phyloP scores from a whole-genome alignment of 495 filamentous ascomycete genomes.

The Xylaria sp. region DNA sequence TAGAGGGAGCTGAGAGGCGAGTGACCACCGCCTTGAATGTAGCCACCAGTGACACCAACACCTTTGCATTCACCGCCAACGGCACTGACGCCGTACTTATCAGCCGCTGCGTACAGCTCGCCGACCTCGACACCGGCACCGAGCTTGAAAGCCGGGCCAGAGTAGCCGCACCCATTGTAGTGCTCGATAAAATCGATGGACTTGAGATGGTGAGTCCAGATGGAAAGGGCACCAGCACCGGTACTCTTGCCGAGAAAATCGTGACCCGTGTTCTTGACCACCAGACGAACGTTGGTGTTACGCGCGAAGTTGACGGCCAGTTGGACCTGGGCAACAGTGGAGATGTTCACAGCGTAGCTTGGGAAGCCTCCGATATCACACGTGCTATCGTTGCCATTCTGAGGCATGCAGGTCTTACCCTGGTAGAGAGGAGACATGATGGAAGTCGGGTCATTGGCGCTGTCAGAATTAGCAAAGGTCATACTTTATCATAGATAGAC shows the following conservation, averaged over 20 bases:
- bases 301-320: slow-evolving; percentile 69
- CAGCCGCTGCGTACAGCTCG: slow-evolving; percentile 54
- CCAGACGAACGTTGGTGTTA: slow-evolving; percentile 63
- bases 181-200: slow-evolving; percentile 48
- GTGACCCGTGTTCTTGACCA: slow-evolving; percentile 66
- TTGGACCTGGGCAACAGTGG: slow-evolving; percentile 62
- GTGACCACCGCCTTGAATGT: slow-evolving; percentile 62
- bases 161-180: slow-evolving; percentile 47
- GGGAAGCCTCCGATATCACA: slow-evolving; percentile 63
- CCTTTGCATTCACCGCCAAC: slow-evolving; percentile 61
- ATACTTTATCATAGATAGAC: neutral
- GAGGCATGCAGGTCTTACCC: slow-evolving; percentile 51
- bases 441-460: slow-evolving; percentile 46
- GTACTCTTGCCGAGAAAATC: slow-evolving; percentile 61
- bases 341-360: slow-evolving; percentile 63
- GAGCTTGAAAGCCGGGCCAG: slow-evolving; percentile 56
- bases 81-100: slow-evolving; percentile 46
- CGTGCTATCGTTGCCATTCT: slow-evolving; percentile 53
- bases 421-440: slow-evolving; percentile 54
- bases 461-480: slow-evolving; percentile 14
- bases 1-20: slow-evolving; percentile 48
- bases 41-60: slow-evolving; percentile 61
- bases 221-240: slow-evolving; percentile 51
- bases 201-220: slow-evolving; percentile 61
- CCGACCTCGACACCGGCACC: slow-evolving; percentile 54